A percentile compares a stretch with the other conserved stretches of the same genome.
phyloP scores from a whole-genome alignment of 2,329 filamentous ascomycete genomes.

The Lasiodiplodia gonubiensis region DNA sequence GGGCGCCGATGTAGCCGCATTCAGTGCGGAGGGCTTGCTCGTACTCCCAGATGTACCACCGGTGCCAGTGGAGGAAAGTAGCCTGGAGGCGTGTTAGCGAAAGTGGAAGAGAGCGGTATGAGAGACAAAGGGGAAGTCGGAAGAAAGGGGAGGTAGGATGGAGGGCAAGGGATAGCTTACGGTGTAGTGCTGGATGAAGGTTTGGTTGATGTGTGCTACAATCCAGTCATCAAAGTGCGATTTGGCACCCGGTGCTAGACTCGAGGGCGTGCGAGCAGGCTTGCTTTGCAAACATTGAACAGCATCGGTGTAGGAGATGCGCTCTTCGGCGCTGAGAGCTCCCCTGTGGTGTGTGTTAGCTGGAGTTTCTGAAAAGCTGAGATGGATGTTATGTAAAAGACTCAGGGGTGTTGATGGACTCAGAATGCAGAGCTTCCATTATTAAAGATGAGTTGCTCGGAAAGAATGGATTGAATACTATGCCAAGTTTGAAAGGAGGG shows the following conservation, averaged over 20 bases:
- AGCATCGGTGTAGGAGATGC: slow-evolving; percentile 44
- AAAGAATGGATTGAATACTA: neutral
- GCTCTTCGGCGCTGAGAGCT: slow-evolving; percentile 32
- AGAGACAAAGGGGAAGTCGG: neutral
- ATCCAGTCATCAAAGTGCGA: slow-evolving; percentile 47
- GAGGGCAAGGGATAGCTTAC: slow-evolving; percentile 31
- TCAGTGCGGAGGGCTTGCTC: slow-evolving; percentile 50
- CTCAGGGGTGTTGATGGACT: neutral
- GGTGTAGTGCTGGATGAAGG: slow-evolving; percentile 42
- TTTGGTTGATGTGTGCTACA: slow-evolving; percentile 44
- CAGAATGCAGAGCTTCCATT: no score
- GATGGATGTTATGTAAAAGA: neutral
- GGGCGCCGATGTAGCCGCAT: slow-evolving; percentile 50
- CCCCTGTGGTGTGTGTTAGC: slow-evolving; percentile 10
- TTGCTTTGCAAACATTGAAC: slow-evolving; percentile 44
- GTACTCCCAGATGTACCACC: slow-evolving; percentile 51
- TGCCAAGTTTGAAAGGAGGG: neutral
- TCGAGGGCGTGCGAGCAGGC: slow-evolving; percentile 38
- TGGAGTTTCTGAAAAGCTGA: neutral
- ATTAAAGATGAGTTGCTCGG: no score
- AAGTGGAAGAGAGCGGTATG: neutral
- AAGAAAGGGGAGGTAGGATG: neutral
- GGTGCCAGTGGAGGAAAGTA: slow-evolving; percentile 48
- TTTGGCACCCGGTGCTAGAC: slow-evolving; percentile 40
- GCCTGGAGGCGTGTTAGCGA: slow-evolving; percentile 33